Evolutionary conservation across 2,329 filamentous ascomycete genomes (phyloP).

Genomic region (Apiospora kogelbergensis): DNA sequence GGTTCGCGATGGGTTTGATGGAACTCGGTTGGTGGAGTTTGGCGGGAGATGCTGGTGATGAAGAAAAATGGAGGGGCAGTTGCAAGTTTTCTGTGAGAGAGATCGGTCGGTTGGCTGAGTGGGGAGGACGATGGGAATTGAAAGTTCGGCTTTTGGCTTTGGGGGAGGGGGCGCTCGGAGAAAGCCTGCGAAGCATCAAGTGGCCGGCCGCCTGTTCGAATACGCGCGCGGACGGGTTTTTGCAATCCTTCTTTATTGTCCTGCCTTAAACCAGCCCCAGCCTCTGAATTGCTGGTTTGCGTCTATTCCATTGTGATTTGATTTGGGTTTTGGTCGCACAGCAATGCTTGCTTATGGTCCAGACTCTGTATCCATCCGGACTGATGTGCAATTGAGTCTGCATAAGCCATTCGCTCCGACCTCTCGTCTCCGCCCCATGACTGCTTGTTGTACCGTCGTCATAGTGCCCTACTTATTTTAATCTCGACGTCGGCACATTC

Average conservation of each 20-base stretch:
- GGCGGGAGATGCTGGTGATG: background rate
- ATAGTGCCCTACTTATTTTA: background rate
- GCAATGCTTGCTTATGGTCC: background rate
- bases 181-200: background rate
- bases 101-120: slow-evolving; percentile 14
- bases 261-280: background rate
- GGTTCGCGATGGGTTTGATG: slow-evolving; percentile 3
- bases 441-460: background rate
- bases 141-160: background rate
- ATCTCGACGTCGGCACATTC: background rate
- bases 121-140: slow-evolving; percentile 12
- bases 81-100: slow-evolving; percentile 10
- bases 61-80: slow-evolving; percentile 13
- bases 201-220: background rate
- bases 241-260: background rate
- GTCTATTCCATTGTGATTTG: background rate
- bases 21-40: slow-evolving; percentile 3
- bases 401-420: background rate
- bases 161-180: background rate
- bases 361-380: background rate
- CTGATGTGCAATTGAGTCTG: background rate
- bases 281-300: too few species aligned
- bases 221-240: background rate
- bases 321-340: background rate
- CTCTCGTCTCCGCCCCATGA: background rate